These are phyloP conservation scores for Pythium angustatum DNA, from an alignment of 352 stramenopile genomes.

Conservation along the genomic window DNA sequence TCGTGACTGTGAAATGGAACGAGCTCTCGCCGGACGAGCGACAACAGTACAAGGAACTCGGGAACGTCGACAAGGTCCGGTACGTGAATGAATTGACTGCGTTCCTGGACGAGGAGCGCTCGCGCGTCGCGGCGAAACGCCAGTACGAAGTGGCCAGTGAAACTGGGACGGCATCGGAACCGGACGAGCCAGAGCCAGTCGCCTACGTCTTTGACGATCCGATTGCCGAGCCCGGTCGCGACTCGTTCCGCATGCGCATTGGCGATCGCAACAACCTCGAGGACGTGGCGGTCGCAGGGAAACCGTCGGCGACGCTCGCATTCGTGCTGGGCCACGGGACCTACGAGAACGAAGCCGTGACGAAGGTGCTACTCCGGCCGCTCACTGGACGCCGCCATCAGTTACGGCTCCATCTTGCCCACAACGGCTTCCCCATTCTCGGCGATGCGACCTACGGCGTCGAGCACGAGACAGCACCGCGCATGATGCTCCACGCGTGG, in stretches of 20 bases:
- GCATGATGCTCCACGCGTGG: slow-evolving; percentile 89
- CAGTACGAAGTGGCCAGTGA: slow-evolving; percentile 43
- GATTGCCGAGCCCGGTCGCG: slow-evolving; percentile 62
- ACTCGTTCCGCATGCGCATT: slow-evolving; percentile 74
- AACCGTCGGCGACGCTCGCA: slow-evolving; percentile 69
- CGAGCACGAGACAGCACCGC: slow-evolving; percentile 54
- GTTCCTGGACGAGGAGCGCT: slow-evolving; percentile 60
- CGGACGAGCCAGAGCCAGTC: slow-evolving; percentile 59
- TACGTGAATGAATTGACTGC: slow-evolving; percentile 49
- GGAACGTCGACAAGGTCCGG: slow-evolving; percentile 48
- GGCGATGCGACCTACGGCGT: slow-evolving; percentile 77
- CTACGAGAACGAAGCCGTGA: slow-evolving; percentile 58
- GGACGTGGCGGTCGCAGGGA: slow-evolving; percentile 30
- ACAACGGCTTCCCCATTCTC: slow-evolving; percentile 75
- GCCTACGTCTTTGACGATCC: slow-evolving; percentile 79
- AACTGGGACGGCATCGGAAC: slow-evolving; percentile 3
- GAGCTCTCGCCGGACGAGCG: slow-evolving; percentile 52
- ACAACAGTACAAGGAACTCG: slow-evolving; percentile 44
- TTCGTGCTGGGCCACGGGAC: slow-evolving; percentile 73
- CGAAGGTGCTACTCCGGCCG: slow-evolving; percentile 81
- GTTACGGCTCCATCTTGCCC: slow-evolving; percentile 74
- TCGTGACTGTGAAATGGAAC: slow-evolving; percentile 36
- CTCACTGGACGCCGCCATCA: slow-evolving; percentile 84
- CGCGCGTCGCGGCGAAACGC: slow-evolving; percentile 43
- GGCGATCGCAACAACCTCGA: slow-evolving; percentile 32